These are phyloP conservation scores for Blumeria hordei DNA, from an alignment of 2,329 filamentous ascomycete species.

Conservation along the genomic window DNA sequence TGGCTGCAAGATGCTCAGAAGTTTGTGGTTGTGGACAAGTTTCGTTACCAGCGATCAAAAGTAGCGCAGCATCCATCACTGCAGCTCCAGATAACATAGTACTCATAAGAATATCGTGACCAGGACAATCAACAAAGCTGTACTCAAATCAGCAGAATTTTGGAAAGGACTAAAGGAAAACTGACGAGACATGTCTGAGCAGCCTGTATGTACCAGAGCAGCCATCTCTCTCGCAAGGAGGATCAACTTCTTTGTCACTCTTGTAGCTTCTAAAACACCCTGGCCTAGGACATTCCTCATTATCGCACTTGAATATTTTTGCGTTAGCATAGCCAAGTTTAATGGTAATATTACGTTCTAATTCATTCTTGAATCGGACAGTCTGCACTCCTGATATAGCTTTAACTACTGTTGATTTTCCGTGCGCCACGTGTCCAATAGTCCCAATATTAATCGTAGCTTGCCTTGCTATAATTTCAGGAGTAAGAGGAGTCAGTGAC, in stretches of 20 bases:
- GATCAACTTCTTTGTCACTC: constrained; percentile 97
- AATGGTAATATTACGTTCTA: constrained; percentile 98
- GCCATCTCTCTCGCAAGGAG: constrained; percentile 81
- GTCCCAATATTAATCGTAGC: constrained; percentile 98
- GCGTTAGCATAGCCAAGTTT: constrained; percentile 99
- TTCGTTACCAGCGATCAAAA: constrained; percentile 96
- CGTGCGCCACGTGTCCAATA: constrained; percentile 96
- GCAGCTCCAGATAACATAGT: constrained; percentile 98
- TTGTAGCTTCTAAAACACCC: constrained; percentile 94
- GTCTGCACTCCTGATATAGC: constrained; percentile 98
- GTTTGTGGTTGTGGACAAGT: constrained; percentile 95
- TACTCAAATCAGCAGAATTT: constrained; percentile 11
- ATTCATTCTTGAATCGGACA: constrained; percentile 97
- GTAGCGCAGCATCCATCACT: constrained; percentile 94
- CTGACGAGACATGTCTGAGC: constrained; percentile 77
- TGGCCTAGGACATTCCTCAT: constrained; percentile 67
- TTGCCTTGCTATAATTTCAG: constrained; percentile 92
- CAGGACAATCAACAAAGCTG: constrained; percentile 93
- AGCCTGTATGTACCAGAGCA: constrained; percentile 73
- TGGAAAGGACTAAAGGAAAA: constrained; percentile 9
- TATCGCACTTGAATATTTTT: constrained; percentile 98
- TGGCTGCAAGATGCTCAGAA: constrained; percentile 92
- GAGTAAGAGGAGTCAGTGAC: constrained; percentile 60
- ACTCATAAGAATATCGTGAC: constrained; percentile 99
- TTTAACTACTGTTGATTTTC: constrained; percentile 96